Evolutionary conservation across 352 stramenopile species (phyloP).

Genomic region (Globisporangium megalacanthum): DNA sequence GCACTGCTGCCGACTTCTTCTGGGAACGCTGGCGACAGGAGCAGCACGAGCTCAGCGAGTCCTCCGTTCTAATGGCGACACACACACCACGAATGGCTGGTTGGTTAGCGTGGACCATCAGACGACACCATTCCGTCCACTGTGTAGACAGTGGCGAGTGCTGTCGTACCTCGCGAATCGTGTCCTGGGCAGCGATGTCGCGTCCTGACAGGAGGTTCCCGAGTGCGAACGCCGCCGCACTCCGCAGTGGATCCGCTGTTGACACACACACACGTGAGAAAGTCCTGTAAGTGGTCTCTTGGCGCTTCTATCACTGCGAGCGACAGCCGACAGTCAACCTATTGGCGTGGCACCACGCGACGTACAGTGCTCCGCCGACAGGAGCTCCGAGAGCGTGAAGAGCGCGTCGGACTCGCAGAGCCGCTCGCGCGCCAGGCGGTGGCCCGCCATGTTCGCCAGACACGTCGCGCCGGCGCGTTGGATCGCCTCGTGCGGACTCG

Average conservation of each 20-base stretch:
- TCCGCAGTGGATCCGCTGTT: slow-evolving; percentile 45
- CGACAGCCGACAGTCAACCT: slow-evolving; percentile 7
- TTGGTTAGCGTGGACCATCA: not conserved
- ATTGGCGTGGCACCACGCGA: not conserved
- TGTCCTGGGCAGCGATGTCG: slow-evolving; percentile 53
- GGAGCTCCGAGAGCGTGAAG: slow-evolving; percentile 33
- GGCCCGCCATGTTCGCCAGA: slow-evolving; percentile 48
- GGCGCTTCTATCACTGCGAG: not conserved
- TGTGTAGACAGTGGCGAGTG: not conserved
- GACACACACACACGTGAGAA: no score
- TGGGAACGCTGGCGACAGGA: slow-evolving; percentile 55
- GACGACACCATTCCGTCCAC: not conserved
- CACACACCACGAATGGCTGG: no score
- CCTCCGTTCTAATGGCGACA: slow-evolving; percentile 25
- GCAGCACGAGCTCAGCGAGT: slow-evolving; percentile 48
- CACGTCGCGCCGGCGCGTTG: slow-evolving; percentile 46
- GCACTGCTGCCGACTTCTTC: slow-evolving; percentile 67
- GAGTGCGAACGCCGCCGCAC: slow-evolving; percentile 52
- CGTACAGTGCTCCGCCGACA: slow-evolving; percentile 45
- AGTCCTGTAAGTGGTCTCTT: no score
- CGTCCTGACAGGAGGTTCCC: slow-evolving; percentile 59
- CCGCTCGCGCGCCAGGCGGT: slow-evolving; percentile 27
- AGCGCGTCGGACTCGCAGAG: slow-evolving; percentile 46
- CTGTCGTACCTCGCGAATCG: slow-evolving; percentile 32
- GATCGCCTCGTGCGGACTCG: slow-evolving; percentile 55